Percentiles rank a stretch among this genome's conserved stretches.
These are phyloP conservation scores for Alternaria panax DNA, from an alignment of 2,329 filamentous ascomycete genomes.

Conservation along the genomic window DNA sequence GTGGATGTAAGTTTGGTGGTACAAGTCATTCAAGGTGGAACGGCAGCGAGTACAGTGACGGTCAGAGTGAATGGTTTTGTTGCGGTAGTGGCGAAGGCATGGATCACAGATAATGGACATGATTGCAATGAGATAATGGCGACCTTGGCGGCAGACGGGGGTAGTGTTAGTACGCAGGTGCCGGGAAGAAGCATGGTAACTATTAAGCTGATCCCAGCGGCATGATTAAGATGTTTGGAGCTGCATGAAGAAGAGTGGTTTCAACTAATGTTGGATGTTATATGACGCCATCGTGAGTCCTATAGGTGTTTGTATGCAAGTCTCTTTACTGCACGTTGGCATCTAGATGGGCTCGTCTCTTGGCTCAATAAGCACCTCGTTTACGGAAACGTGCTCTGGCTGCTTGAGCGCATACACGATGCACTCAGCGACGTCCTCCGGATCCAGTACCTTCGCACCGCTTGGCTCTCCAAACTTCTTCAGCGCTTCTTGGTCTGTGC, in stretches of 20 bases:
- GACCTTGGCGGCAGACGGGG: conserved; percentile 28
- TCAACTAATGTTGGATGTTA: not conserved
- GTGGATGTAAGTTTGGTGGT: conserved; percentile 45
- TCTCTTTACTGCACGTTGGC: too few species aligned
- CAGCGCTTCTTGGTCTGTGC: conserved; percentile 76
- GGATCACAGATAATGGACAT: conserved; percentile 49
- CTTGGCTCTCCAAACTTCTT: conserved; percentile 80
- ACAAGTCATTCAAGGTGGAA: conserved; percentile 48
- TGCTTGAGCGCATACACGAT: conserved; percentile 79
- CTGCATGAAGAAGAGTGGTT: not conserved
- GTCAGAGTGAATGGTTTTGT: conserved; percentile 41
- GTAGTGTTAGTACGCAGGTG: conserved; percentile 29
- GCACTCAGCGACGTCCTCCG: conserved; percentile 74
- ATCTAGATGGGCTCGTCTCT: conserved; percentile 47
- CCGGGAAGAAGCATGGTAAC: conserved; percentile 39
- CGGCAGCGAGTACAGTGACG: conserved; percentile 16
- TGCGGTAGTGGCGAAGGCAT: conserved; percentile 40
- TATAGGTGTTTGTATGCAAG: not conserved
- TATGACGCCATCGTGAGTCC: not conserved
- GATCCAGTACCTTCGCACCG: conserved; percentile 76
- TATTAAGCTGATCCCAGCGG: conserved; percentile 27
- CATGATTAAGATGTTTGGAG: not conserved
- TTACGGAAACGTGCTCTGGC: conserved; percentile 78
- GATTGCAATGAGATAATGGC: conserved; percentile 28
- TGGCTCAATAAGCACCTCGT: conserved; percentile 73